Evolutionary conservation across 1,284 basidiomycete species (phyloP), one percentile per base, ranked within the genome.

Genomic region (Wallemia ichthyophaga): DNA sequence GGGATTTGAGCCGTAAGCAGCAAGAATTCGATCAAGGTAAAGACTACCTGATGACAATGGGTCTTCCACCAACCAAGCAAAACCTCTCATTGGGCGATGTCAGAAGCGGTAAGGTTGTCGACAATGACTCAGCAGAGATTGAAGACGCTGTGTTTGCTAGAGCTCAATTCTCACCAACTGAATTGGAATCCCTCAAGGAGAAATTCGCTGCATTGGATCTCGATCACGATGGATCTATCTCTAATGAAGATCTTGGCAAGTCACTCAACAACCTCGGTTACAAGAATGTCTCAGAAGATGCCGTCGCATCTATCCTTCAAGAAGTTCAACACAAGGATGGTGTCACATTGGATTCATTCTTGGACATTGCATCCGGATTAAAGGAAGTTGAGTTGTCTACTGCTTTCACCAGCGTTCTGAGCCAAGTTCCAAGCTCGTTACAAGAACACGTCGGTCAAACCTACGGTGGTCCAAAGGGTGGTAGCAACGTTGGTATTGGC

Each of bases 1-100:
- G 91, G 91, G 74, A 76, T 63, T 68, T 71, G 27, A 66, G 70
- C 59, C 74, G 78, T 62, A 76, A 78, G 64, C 69, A 73, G 61
- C 65, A 74, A 58, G 80, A 87, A 71, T 77, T 84, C 63, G 70
- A 73, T 56, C 69, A 75, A 19, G 37, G 37, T 48, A 48, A 48
- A 19, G 37, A 48, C 58, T 72, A 71, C 63, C 64, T 73, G 37
- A 63, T 60, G 2, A 68, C 66, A 58, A 73, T 73, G 71, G 71
- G 71, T 27, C 62, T 71, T 23, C 27, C 28, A 28, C 25, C 23
- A 56, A 58, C 25, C 25, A 32, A 61, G 7, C 58, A 59, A 26
- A 59, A 61, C 9, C 27, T 65, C 13, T 62, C 62, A 21, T 59
- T 65, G n/a, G 60, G 63, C 1, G 64, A 66, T 56, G 66, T 66